Conservation (phyloP, 2,329 filamentous ascomycete genomes). For the Seiridium cupressi region DNA sequence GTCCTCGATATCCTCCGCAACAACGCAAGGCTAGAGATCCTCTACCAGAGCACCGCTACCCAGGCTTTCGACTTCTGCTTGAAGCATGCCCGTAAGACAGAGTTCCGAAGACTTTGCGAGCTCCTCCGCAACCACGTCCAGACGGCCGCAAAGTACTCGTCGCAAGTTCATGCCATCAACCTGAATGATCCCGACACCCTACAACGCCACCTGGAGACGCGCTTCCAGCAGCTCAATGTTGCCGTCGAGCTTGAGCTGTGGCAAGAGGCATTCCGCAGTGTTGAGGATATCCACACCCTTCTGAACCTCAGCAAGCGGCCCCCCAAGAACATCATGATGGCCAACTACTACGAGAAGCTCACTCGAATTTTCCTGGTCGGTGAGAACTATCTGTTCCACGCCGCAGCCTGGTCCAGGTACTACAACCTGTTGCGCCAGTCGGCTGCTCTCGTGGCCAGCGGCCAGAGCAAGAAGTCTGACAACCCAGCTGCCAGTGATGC, state of each 20-base stretch:
- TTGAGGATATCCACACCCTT: constrained; percentile 97
- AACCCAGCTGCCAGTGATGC: constrained; percentile 87
- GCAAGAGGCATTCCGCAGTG: constrained; percentile 99
- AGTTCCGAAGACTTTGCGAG: constrained; percentile 98
- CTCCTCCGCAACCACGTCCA: constrained; percentile 97
- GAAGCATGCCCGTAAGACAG: constrained; percentile 97
- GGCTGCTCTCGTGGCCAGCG: constrained; percentile 75
- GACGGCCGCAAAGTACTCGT: constrained; percentile 97
- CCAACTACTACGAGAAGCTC: constrained; percentile 99
- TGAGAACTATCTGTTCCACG: constrained; percentile 99
- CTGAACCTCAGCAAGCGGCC: constrained; percentile 97
- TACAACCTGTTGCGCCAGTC: constrained; percentile 95
- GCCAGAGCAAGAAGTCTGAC: constrained; percentile 89
- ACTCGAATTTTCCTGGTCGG: constrained; percentile 98
- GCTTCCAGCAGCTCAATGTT: constrained; percentile 97
- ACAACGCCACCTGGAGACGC: constrained; percentile 94
- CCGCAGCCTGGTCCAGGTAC: constrained; percentile 94
- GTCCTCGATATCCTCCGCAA: constrained; percentile 98
- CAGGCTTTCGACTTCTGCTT: constrained; percentile 99
- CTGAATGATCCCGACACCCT: constrained; percentile 95
- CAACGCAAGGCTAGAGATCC: constrained; percentile 94
- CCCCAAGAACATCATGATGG: constrained; percentile 99
- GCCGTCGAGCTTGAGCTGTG: constrained; percentile 96
- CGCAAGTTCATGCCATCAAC: constrained; percentile 99
- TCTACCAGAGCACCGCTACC: constrained; percentile 97